Percentiles rank a stretch among this genome's conserved stretches.
These are phyloP conservation scores for Penicillium sp. DNA, from an alignment of 2,329 filamentous ascomycete species.

Conservation along the genomic window DNA sequence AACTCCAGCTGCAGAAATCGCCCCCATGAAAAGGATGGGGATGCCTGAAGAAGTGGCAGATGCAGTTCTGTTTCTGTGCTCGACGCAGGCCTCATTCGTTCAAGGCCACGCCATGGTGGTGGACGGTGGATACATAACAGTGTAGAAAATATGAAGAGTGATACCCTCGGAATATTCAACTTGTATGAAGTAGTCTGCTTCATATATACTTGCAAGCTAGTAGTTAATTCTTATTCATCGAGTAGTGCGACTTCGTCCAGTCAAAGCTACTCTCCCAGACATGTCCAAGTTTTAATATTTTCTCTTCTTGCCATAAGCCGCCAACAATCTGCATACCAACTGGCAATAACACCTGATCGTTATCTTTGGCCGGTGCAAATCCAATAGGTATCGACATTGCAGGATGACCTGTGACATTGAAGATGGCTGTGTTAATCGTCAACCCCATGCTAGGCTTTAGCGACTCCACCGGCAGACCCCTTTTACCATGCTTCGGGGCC, in stretches of 20 bases:
- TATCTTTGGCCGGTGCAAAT: constrained; percentile 38
- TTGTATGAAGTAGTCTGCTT: too few species aligned
- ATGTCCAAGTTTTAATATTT: constrained; percentile 28
- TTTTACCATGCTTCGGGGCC: constrained; percentile 28
- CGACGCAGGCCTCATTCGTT: constrained; percentile 55
- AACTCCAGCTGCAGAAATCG: constrained; percentile 50
- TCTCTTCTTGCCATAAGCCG: constrained; percentile 33
- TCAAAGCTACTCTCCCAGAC: constrained; percentile 30
- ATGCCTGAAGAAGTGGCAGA: constrained; percentile 55
- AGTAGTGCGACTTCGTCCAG: constrained; percentile 25
- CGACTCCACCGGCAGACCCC: constrained; percentile 29
- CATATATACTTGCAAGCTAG: background rate
- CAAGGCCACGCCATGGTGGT: constrained; percentile 59
- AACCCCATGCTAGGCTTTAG: constrained; percentile 52
- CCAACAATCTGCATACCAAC: constrained; percentile 63
- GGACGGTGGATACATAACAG: constrained; percentile 58
- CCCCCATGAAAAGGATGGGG: constrained; percentile 58
- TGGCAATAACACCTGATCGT: constrained; percentile 44
- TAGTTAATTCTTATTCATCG: constrained; percentile 12
- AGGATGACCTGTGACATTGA: constrained; percentile 63
- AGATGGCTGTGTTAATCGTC: constrained; percentile 61
- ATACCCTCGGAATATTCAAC: background rate
- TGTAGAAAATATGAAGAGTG: constrained; percentile 17
- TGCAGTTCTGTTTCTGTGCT: constrained; percentile 56
- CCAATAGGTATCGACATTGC: constrained; percentile 59